A percentile compares a stretch with the other conserved stretches of the same genome.
These are phyloP conservation scores for Cyberlindnera mycetangii DNA, from an alignment of 805 yeast species.

Conservation along the genomic window DNA sequence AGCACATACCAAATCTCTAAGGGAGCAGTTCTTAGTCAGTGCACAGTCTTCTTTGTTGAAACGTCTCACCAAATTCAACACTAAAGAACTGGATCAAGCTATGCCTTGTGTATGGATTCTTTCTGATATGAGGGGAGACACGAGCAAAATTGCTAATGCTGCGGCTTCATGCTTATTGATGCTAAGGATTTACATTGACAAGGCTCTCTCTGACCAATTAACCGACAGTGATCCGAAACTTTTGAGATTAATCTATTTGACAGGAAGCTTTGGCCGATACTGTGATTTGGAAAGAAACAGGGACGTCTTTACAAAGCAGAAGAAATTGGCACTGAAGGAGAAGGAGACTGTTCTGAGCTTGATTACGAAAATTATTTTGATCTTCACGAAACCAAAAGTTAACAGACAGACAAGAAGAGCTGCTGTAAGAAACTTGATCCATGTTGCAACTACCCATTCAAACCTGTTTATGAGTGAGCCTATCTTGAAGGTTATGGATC, in stretches of 20 bases:
- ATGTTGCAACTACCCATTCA: conserved; percentile 61
- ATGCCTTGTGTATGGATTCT: conserved; percentile 66
- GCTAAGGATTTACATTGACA: conserved; percentile 44
- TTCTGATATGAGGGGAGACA: conserved; percentile 43
- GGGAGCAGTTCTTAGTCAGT: conserved; percentile 46
- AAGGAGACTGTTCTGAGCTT: conserved; percentile 57
- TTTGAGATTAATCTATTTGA: conserved; percentile 53
- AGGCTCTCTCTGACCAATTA: conserved; percentile 26
- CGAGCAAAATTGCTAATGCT: conserved; percentile 53
- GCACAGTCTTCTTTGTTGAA: conserved; percentile 52
- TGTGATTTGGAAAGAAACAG: conserved; percentile 56
- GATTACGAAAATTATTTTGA: conserved; percentile 54
- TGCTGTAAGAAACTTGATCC: conserved; percentile 56
- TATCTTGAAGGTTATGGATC: conserved; percentile 50
- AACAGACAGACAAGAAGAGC: conserved; percentile 40
- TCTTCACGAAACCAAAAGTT: conserved; percentile 42
- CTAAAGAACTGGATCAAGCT: conserved; percentile 66
- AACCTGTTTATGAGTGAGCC: conserved; percentile 59
- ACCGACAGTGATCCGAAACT: conserved; percentile 42
- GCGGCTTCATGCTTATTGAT: conserved; percentile 57
- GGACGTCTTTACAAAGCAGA: conserved; percentile 34
- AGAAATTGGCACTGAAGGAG: conserved; percentile 41
- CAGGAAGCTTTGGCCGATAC: conserved; percentile 70
- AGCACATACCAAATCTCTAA: conserved; percentile 40
- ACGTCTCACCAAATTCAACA: conserved; percentile 56